Evolutionary conservation across 2,329 filamentous ascomycete species (phyloP).

Genomic region (Ceratocystis alfenasii): DNA sequence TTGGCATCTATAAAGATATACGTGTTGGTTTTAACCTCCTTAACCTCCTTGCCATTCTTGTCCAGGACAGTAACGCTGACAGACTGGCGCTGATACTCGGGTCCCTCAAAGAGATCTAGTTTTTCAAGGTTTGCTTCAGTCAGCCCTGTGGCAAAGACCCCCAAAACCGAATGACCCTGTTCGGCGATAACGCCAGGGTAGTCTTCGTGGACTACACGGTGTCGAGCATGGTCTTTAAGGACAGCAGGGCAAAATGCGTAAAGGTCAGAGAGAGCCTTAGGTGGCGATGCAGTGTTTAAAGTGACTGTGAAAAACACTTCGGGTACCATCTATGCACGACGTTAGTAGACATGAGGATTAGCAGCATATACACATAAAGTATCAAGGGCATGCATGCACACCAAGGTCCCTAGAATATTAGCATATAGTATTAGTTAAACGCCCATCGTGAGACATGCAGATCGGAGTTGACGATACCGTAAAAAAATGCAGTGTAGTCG

Average conservation of each 20-base stretch:
- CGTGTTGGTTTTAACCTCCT: constrained; percentile 43
- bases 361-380: not conserved
- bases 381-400: constrained; percentile 23
- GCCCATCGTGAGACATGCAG: not conserved
- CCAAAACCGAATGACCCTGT: constrained; percentile 49
- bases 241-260: constrained; percentile 60
- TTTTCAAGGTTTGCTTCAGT: constrained; percentile 63
- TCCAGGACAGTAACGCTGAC: constrained; percentile 43
- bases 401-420: constrained; percentile 30
- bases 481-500: constrained; percentile 18
- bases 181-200: constrained; percentile 67
- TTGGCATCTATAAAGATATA: constrained; percentile 50
- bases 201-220: constrained; percentile 55
- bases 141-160: constrained; percentile 65
- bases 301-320: constrained; percentile 78
- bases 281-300: constrained; percentile 45
- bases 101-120: constrained; percentile 73
- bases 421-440: constrained; percentile 13
- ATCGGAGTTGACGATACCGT: constrained; percentile 33
- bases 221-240: constrained; percentile 60
- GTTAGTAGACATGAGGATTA: constrained; percentile 23
- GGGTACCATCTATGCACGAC: constrained; percentile 54
- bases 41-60: constrained; percentile 32
- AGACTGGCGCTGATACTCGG: constrained; percentile 52
- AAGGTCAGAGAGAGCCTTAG: constrained; percentile 42